Conservation (phyloP, 2,329 filamentous ascomycete genomes). For the Paraphoma sp. region DNA sequence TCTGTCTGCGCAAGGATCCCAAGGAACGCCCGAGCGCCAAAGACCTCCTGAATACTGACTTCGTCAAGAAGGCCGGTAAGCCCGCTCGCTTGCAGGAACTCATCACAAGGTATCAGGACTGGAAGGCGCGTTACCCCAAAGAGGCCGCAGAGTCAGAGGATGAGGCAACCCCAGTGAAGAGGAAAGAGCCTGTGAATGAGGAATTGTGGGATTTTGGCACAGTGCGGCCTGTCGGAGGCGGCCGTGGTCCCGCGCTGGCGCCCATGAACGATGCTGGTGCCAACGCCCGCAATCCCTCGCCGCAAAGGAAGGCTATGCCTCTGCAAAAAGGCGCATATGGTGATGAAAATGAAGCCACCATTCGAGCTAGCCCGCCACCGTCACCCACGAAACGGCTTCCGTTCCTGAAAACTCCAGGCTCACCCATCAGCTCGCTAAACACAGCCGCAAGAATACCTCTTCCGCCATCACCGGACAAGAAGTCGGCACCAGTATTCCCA, state of each 20-base stretch:
- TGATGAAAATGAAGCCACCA: conserved; percentile 48
- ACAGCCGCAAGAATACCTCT: conserved; percentile 53
- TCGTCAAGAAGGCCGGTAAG: conserved; percentile 89
- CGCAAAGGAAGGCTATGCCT: conserved; percentile 43
- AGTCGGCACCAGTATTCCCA: conserved; percentile 38
- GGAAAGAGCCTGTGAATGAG: conserved; percentile 66
- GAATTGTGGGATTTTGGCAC: conserved; percentile 99
- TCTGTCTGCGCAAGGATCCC: conserved; percentile 88
- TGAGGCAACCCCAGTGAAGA: conserved; percentile 41
- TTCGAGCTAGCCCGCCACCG: conserved; percentile 46
- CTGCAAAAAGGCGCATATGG: conserved; percentile 29
- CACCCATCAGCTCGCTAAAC: conserved; percentile 49
- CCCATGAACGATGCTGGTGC: conserved; percentile 81
- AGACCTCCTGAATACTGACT: conserved; percentile 87
- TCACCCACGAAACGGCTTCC: conserved; percentile 53
- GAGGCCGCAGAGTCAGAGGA: conserved; percentile 62
- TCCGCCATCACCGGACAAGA: conserved; percentile 55
- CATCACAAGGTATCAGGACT: conserved; percentile 88
- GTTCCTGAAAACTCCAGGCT: conserved; percentile 39
- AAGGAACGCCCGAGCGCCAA: conserved; percentile 85
- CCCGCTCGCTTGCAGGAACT: conserved; percentile 96
- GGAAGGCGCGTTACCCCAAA: conserved; percentile 80
- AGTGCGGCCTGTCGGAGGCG: conserved; percentile 71
- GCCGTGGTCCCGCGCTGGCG: conserved; percentile 64
- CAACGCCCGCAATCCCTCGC: conserved; percentile 67